Evolutionary conservation across 2,329 filamentous ascomycete genomes (phyloP), one percentile per base, ranked within the genome.

Genomic region (Trichoderma atrobrunneum): DNA sequence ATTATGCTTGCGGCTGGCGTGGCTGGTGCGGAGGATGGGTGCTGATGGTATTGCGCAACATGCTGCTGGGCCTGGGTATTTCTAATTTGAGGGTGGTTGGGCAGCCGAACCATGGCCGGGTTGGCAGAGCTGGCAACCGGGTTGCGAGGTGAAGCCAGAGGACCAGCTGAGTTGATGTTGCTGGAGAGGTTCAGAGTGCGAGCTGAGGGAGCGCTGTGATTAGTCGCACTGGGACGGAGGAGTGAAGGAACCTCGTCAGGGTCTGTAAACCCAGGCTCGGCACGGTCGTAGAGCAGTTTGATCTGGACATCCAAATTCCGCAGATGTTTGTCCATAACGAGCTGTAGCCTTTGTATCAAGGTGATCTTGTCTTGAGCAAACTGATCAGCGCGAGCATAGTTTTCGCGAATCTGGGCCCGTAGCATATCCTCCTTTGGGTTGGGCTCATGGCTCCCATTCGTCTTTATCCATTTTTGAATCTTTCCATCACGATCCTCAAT

Each of bases 401-500:
- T 90, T 73, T 93, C 89, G 70, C 86, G 82, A 75, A 95, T 91
- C 68, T 88, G 87, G 62, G 89, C 87, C 68, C 89, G 87, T 77
- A 93, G 87, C 16, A 85, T 81, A 14, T 92, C 90, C 82, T 97
- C 93, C 78, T 93, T 93, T 0, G 93, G 92, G 77, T 95, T 93
- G 36, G 87, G 85, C 66, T 90, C 86, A 77, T 93, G 89, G 77
- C 91, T 93, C 74, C 92, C 91, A 76, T 95, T 92, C 21, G 88
- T 83, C 77, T 92, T 93, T 80, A 95, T 93, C 85, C 90, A 95
- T 82, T 92, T 93, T 79, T 97, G 93, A 54, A 96, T 89, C 78
- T 90, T 90, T 68, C 82, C 87, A 78, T 97, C 93, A 75, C 91
- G 90, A 72, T 92, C 90, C 54, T 90, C 88, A 78, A 95, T 93